phyloP scores from a whole-genome alignment of 345 rosid species.

The Acer campestre region DNA sequence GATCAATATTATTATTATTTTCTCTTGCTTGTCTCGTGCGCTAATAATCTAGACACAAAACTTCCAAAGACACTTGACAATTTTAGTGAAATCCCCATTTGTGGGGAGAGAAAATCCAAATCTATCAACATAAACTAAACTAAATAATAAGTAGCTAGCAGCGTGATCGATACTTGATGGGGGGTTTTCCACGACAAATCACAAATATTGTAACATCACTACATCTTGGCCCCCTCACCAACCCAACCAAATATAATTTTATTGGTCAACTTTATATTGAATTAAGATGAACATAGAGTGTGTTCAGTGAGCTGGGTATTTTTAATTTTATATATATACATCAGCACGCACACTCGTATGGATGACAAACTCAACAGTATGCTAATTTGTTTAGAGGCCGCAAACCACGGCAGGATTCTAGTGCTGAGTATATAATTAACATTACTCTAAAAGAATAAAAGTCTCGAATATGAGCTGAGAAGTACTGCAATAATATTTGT shows the following conservation, averaged over 20 bases:
- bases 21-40: slow-evolving; percentile 8
- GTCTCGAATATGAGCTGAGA: no score
- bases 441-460: not conserved
- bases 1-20: not conserved
- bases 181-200: slow-evolving; percentile 15
- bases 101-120: slow-evolving; percentile 11
- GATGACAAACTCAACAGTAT: not conserved
- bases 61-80: slow-evolving; percentile 17
- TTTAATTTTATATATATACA: not conserved
- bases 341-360: slow-evolving; percentile 8
- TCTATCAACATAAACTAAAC: slow-evolving; percentile 3
- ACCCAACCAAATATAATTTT: not conserved
- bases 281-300: not conserved
- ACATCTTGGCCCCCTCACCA: slow-evolving; percentile 20
- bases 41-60: not conserved
- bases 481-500: not conserved
- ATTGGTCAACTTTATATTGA: not conserved
- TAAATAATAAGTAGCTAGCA: slow-evolving; percentile 1
- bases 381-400: not conserved
- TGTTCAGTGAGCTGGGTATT: not conserved
- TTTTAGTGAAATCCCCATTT: slow-evolving; percentile 17
- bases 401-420: not conserved
- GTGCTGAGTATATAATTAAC: not conserved
- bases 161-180: slow-evolving; percentile 28
- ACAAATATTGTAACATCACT: not conserved